phyloP scores from a whole-genome alignment of 2,329 filamentous ascomycete species.

The Neonectria coccinea region DNA sequence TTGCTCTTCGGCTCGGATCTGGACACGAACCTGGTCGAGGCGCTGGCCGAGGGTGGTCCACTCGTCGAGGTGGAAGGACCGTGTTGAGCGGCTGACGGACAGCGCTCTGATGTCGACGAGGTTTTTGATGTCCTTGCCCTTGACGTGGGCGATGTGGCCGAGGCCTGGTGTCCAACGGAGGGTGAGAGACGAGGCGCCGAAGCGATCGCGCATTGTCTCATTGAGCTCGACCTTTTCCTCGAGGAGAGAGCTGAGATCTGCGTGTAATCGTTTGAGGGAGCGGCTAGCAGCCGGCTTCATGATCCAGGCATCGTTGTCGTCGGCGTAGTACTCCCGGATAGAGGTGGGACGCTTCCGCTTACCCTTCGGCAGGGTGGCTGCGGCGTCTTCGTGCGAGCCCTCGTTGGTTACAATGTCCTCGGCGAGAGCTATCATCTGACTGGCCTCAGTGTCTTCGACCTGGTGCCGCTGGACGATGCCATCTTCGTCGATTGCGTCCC shows the following conservation, averaged over 20 bases:
- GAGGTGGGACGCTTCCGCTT: conserved; percentile 60
- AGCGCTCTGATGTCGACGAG: conserved; percentile 59
- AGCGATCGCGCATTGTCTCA: conserved; percentile 68
- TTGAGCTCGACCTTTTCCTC: conserved; percentile 71
- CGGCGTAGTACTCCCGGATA: conserved; percentile 68
- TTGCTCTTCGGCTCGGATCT: conserved; percentile 87
- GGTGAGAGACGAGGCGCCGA: conserved; percentile 74
- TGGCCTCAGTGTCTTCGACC: conserved; percentile 77
- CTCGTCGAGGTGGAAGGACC: conserved; percentile 83
- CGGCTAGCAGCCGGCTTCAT: conserved; percentile 77
- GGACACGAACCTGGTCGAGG: conserved; percentile 81
- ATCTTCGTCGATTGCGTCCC: conserved; percentile 89
- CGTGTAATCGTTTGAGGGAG: conserved; percentile 75
- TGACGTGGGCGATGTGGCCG: conserved; percentile 92
- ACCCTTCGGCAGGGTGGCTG: conserved; percentile 66
- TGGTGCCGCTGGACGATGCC: conserved; percentile 85
- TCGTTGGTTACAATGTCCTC: conserved; percentile 77
- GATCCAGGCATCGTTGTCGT: conserved; percentile 71
- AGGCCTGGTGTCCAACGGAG: conserved; percentile 89
- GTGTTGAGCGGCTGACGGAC: conserved; percentile 84
- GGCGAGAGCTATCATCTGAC: conserved; percentile 78
- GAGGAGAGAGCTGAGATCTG: conserved; percentile 69
- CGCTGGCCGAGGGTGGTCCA: conserved; percentile 86
- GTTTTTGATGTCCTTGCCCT: conserved; percentile 75
- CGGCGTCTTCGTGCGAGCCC: conserved; percentile 68